These are phyloP conservation scores for Chaetomium tenue DNA, from an alignment of 495 filamentous ascomycete genomes.

Conservation along the genomic window DNA sequence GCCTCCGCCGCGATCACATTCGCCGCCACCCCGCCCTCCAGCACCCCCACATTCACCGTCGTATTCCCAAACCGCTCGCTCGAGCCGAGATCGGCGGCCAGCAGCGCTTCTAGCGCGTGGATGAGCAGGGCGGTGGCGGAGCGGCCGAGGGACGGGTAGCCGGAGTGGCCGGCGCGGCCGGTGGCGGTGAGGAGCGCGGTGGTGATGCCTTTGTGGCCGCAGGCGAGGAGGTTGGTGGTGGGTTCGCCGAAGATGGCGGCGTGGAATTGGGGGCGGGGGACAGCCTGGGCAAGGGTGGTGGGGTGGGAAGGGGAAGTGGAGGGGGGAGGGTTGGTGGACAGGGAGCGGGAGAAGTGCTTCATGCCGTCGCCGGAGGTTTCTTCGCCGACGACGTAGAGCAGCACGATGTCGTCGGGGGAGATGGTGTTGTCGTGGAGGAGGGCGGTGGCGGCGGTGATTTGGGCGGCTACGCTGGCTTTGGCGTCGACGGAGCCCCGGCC, in stretches of 20 bases:
- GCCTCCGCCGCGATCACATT: slow-evolving; percentile 84
- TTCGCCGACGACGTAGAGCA: slow-evolving; percentile 90
- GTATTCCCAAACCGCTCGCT: slow-evolving; percentile 78
- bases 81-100: slow-evolving; percentile 65
- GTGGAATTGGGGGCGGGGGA: slow-evolving; percentile 25
- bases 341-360: slow-evolving; percentile 58
- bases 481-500: slow-evolving; percentile 89
- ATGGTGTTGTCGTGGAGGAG: slow-evolving; percentile 43
- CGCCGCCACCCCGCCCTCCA: slow-evolving; percentile 78
- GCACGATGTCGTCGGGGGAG: slow-evolving; percentile 52
- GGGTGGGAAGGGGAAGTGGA: too few species aligned
- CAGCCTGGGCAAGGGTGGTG: too few species aligned
- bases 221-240: slow-evolving; percentile 79
- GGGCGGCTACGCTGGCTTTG: slow-evolving; percentile 82
- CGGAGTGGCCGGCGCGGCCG: slow-evolving; percentile 81
- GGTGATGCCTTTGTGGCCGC: slow-evolving; percentile 84
- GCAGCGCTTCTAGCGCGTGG: slow-evolving; percentile 60
- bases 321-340: slow-evolving; percentile 33
- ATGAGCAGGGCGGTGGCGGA: slow-evolving; percentile 75
- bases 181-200: slow-evolving; percentile 60
- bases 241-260: slow-evolving; percentile 90
- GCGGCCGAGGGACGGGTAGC: slow-evolving; percentile 82
- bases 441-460: slow-evolving; percentile 66
- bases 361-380: slow-evolving; percentile 84
- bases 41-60: slow-evolving; percentile 77